Percentiles rank a stretch among this genome's conserved stretches.
Evolutionary conservation across 2,329 filamentous ascomycete genomes (phyloP).

Genomic region (Parafenestella ontariensis): DNA sequence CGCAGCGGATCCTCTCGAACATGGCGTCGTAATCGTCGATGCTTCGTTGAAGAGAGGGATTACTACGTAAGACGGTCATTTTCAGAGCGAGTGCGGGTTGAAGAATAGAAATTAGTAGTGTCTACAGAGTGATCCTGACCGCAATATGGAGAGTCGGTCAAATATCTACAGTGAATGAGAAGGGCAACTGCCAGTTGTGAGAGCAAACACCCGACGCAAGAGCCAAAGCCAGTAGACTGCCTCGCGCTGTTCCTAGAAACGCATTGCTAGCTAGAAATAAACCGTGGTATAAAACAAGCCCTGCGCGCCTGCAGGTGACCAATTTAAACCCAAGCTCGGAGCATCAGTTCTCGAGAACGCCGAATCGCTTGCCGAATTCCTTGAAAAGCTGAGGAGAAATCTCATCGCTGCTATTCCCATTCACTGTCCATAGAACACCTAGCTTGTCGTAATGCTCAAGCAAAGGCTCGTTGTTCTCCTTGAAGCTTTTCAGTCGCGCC

Average conservation of each 20-base stretch:
- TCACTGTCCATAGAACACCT: slow-evolving; percentile 84
- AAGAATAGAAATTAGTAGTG: slow-evolving; percentile 6
- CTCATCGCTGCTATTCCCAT: slow-evolving; percentile 90
- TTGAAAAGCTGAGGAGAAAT: slow-evolving; percentile 88
- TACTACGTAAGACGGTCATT: background rate
- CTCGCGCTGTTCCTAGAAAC: background rate
- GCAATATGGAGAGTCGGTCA: slow-evolving; percentile 8
- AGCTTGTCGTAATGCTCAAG: slow-evolving; percentile 87
- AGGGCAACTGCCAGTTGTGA: slow-evolving; percentile 12
- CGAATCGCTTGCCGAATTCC: slow-evolving; percentile 83
- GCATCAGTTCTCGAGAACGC: slow-evolving; percentile 27
- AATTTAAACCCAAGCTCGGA: slow-evolving; percentile 1
- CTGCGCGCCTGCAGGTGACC: background rate
- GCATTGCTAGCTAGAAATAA: background rate
- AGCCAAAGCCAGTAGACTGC: background rate
- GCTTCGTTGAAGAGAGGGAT: background rate
- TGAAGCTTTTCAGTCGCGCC: slow-evolving; percentile 79
- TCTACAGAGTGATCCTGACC: slow-evolving; percentile 7
- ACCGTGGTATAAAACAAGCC: slow-evolving; percentile 5
- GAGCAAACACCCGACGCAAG: slow-evolving; percentile 4
- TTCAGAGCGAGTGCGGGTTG: background rate
- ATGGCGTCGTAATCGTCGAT: slow-evolving; percentile 7
- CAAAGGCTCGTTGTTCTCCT: slow-evolving; percentile 83
- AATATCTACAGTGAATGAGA: slow-evolving; percentile 27
- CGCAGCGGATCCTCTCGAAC: slow-evolving; percentile 8